Evolutionary conservation across 148 eudicot species (phyloP).

Genomic region (Rhododendron henanense): DNA sequence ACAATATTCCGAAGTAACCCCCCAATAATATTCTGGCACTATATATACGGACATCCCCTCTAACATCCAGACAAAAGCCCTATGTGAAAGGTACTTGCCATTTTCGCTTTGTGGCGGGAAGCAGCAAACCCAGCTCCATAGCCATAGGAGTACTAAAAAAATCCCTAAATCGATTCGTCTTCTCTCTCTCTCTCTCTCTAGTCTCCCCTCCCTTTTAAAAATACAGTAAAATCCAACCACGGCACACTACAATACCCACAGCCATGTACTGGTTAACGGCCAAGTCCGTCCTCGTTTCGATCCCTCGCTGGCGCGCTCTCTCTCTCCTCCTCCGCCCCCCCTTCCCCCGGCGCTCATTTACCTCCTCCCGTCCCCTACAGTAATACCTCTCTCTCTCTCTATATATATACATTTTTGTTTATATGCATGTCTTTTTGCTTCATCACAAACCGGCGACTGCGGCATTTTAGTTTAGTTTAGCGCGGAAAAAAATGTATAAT

Average conservation of each 20-base stretch:
- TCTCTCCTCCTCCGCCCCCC: conserved; percentile 27
- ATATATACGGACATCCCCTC: not conserved
- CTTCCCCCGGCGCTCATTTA: conserved; percentile 15
- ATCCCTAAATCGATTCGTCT: conserved; percentile 11
- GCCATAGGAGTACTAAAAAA: not conserved
- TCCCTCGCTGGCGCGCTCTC: conserved; percentile 39
- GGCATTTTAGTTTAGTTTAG: not conserved
- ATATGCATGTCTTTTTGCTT: not conserved
- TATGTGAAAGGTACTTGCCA: not conserved
- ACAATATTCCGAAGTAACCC: too few species aligned
- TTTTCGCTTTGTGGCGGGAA: conserved; percentile 21
- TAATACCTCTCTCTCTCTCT: conserved; percentile 14
- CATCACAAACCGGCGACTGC: not conserved
- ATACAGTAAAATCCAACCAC: not conserved
- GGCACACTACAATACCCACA: not conserved
- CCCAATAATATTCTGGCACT: too few species aligned
- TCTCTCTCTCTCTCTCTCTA: not conserved
- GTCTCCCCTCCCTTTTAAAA: too few species aligned
- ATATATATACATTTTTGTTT: not conserved
- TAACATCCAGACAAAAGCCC: not conserved
- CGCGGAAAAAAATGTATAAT: not conserved
- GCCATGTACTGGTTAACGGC: conserved; percentile 35
- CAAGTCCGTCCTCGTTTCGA: conserved; percentile 25
- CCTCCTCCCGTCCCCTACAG: conserved; percentile 13
- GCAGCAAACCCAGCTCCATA: not conserved